phyloP scores from a whole-genome alignment of 352 stramenopile species.

The Pythium inflatum region DNA sequence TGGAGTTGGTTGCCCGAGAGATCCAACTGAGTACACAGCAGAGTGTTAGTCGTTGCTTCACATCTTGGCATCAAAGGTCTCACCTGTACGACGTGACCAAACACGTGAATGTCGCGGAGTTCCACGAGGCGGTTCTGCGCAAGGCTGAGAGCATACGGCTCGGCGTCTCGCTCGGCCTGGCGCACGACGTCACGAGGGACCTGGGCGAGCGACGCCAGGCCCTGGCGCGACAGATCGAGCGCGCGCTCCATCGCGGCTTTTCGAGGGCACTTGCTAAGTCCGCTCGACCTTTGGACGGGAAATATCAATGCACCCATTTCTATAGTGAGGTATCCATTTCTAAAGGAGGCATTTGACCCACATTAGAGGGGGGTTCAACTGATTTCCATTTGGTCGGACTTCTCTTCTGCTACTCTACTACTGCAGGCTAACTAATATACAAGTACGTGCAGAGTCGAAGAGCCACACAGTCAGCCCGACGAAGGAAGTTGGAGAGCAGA shows the following conservation, averaged over 20 bases:
- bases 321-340: no score
- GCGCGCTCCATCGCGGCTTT: constrained; percentile 32
- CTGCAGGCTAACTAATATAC: no score
- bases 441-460: no score
- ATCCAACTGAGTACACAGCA: constrained; percentile 43
- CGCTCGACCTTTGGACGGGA: neutral
- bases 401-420: no score
- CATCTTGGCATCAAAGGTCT: neutral
- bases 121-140: constrained; percentile 53
- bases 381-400: no score
- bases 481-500: no score
- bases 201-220: constrained; percentile 49
- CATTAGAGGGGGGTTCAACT: no score
- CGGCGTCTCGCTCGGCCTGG: constrained; percentile 42
- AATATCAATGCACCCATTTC: no score
- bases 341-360: no score
- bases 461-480: no score
- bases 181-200: constrained; percentile 48
- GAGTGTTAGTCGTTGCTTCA: neutral
- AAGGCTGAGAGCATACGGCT: constrained; percentile 51
- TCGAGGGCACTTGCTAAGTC: no score
- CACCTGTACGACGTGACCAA: constrained; percentile 55
- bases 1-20: constrained; percentile 63
- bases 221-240: constrained; percentile 61
- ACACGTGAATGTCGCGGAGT: constrained; percentile 48